These are phyloP conservation scores for Polygonum maritimum DNA, from an alignment of 148 eudicot species.

Conservation along the genomic window DNA sequence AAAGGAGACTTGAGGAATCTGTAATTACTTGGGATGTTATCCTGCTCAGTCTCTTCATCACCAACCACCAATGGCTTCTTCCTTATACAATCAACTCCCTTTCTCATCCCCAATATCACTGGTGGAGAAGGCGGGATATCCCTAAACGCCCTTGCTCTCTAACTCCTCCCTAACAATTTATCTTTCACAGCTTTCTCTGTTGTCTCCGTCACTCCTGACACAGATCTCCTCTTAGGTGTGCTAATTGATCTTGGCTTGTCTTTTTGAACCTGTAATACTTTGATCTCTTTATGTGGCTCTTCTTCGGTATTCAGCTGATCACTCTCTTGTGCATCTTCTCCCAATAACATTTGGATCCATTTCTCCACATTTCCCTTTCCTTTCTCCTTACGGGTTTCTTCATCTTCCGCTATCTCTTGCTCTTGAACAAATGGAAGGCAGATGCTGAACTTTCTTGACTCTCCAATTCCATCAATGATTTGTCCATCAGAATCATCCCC, in stretches of 20 bases:
- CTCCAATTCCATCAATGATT: slow-evolving; percentile 19
- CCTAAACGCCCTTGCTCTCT: too few species aligned
- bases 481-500: slow-evolving; percentile 12
- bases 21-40: too few species aligned
- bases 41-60: too few species aligned
- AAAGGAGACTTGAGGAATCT: too few species aligned
- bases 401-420: slow-evolving; percentile 39
- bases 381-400: slow-evolving; percentile 59
- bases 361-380: slow-evolving; percentile 93
- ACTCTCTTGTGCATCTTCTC: slow-evolving; percentile 21
- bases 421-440: slow-evolving; percentile 30
- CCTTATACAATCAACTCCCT: too few species aligned
- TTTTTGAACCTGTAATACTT: too few species aligned
- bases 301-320: slow-evolving; percentile 18
- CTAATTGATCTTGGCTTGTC: too few species aligned
- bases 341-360: slow-evolving; percentile 75
- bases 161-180: slow-evolving; percentile 5
- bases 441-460: slow-evolving; percentile 14
- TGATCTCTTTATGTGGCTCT: slow-evolving; percentile 23
- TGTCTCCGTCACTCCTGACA: slow-evolving; percentile 18
- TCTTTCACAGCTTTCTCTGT: slow-evolving; percentile 31
- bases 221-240: background rate
- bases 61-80: too few species aligned
- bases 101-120: too few species aligned
- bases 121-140: too few species aligned